Percentiles rank a stretch among this genome's conserved stretches.
phyloP scores from a whole-genome alignment of 345 rosid genomes.

The Reutealis trisperma region DNA sequence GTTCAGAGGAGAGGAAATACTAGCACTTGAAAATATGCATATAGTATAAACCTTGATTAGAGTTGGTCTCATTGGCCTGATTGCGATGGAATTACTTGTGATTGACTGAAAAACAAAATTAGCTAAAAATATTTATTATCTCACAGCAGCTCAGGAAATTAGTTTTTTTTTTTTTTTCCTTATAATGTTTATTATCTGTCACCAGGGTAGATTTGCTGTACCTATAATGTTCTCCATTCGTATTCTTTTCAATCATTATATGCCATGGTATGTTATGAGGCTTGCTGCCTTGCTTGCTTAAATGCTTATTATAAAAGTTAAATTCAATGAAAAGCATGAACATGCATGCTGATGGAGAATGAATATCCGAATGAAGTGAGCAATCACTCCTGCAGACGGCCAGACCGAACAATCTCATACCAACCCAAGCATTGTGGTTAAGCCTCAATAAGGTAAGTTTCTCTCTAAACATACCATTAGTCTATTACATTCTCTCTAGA shows the following conservation, averaged over 20 bases:
- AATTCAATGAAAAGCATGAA: neutral
- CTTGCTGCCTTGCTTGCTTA: neutral
- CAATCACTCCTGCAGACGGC: no score
- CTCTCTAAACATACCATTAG: no score
- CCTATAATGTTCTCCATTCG: conserved; percentile 11
- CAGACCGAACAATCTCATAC: no score
- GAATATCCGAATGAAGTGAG: no score
- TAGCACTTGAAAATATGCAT: conserved; percentile 41
- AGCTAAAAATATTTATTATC: conserved; percentile 26
- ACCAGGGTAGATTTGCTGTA: conserved; percentile 13
- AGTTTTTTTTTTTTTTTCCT: conserved; percentile 14
- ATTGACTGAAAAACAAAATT: conserved; percentile 21
- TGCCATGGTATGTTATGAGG: neutral
- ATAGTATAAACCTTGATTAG: conserved; percentile 12
- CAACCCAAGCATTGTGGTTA: no score
- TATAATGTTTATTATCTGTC: no score
- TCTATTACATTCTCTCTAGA: no score
- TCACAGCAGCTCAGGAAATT: conserved; percentile 12
- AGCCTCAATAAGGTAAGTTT: no score
- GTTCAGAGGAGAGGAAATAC: conserved; percentile 43
- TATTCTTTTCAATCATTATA: neutral
- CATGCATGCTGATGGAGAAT: neutral
- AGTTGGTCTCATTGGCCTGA: conserved; percentile 18
- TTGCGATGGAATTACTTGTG: conserved; percentile 24
- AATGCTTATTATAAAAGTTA: neutral